Conservation (phyloP, 768 basidiomycete genomes). For the Boletales sp. region DNA sequence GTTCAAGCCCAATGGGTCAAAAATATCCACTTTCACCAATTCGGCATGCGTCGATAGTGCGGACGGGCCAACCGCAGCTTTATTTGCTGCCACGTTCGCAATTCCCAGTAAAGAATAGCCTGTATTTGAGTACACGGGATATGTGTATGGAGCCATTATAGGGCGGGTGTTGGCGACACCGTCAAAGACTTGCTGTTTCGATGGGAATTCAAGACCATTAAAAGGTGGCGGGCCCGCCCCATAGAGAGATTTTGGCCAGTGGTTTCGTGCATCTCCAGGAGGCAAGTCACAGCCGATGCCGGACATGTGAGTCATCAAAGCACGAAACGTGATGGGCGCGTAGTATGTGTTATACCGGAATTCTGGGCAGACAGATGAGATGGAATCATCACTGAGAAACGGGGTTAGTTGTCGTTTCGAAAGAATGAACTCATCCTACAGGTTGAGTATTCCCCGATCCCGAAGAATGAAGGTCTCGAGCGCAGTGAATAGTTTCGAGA, state of each 20-base stretch:
- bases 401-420: neutral
- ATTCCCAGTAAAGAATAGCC: conserved; percentile 34
- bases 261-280: conserved; percentile 25
- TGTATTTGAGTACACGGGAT: conserved; percentile 41
- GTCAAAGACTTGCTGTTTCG: conserved; percentile 30
- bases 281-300: conserved; percentile 34
- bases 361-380: conserved; percentile 30
- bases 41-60: conserved; percentile 36
- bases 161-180: conserved; percentile 38
- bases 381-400: conserved; percentile 43
- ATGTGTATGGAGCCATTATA: conserved; percentile 40
- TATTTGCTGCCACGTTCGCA: conserved; percentile 34
- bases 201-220: conserved; percentile 32
- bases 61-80: conserved; percentile 9
- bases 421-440: conserved; percentile 24
- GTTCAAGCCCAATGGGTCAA: conserved; percentile 43
- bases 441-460: conserved; percentile 39
- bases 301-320: conserved; percentile 41
- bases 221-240: conserved; percentile 27
- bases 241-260: conserved; percentile 39
- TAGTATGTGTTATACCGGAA: conserved; percentile 19
- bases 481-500: conserved; percentile 49
- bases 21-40: conserved; percentile 47
- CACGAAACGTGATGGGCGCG: conserved; percentile 36
- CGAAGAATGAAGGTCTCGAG: conserved; percentile 47